phyloP scores from a whole-genome alignment of 2,329 filamentous ascomycete genomes.

The Aspergillus puulaauensis region DNA sequence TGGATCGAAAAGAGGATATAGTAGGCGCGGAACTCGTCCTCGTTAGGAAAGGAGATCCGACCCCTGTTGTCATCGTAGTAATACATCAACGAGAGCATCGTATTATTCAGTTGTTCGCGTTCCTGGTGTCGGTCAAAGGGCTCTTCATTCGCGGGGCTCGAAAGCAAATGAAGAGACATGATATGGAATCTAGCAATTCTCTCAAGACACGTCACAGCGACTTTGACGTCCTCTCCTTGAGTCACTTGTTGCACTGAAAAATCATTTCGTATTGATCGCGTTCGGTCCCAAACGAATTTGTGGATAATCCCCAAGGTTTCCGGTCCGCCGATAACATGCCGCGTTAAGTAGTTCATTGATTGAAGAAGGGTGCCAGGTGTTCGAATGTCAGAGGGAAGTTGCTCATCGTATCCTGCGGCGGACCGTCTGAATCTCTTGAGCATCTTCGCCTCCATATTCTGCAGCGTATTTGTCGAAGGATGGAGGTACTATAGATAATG shows the following conservation, averaged over 20 bases:
- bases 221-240: conserved; percentile 54
- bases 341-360: conserved; percentile 50
- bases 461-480: conserved; percentile 32
- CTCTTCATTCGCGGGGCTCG: conserved; percentile 50
- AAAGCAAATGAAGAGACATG: conserved; percentile 60
- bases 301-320: conserved; percentile 55
- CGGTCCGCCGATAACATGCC: conserved; percentile 51
- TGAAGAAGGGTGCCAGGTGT: conserved; percentile 52
- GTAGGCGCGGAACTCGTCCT: conserved; percentile 65
- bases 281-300: conserved; percentile 66
- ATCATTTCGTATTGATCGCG: conserved; percentile 64
- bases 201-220: conserved; percentile 62
- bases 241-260: conserved; percentile 63
- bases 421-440: conserved; percentile 64
- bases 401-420: conserved; percentile 62
- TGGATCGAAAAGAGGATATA: conserved; percentile 58
- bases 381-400: conserved; percentile 63
- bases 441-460: conserved; percentile 50
- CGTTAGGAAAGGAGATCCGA: conserved; percentile 53
- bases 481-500: conserved; percentile 30
- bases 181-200: conserved; percentile 65
- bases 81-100: conserved; percentile 60
- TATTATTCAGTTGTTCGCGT: conserved; percentile 63
- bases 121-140: conserved; percentile 61
- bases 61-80: conserved; percentile 58